A percentile compares a stretch with the other conserved stretches of the same genome.
These are phyloP conservation scores for Akanthomyces uredinophilus DNA, from an alignment of 2,329 filamentous ascomycete species.

Conservation along the genomic window DNA sequence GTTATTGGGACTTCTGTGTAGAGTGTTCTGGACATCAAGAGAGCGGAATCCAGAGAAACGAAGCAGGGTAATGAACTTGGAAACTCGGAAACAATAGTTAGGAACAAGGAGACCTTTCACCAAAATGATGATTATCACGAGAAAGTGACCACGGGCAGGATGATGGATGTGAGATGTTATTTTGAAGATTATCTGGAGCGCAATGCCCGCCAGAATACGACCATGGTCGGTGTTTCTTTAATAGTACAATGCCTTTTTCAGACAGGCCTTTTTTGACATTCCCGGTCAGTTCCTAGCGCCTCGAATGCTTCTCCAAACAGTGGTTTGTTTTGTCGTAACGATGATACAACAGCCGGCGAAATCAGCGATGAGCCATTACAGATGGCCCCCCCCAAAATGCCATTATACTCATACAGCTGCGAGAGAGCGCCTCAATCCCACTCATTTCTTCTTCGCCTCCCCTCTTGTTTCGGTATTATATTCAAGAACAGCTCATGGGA, in stretches of 20 bases:
- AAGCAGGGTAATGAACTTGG: background rate
- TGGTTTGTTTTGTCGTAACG: background rate
- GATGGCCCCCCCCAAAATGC: background rate
- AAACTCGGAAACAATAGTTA: background rate
- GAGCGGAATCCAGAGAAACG: background rate
- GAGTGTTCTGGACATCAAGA: background rate
- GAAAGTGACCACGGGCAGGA: background rate
- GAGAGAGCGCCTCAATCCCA: background rate
- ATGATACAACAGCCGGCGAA: background rate
- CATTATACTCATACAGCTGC: background rate
- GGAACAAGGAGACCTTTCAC: background rate
- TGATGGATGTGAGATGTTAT: background rate
- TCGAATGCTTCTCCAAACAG: background rate
- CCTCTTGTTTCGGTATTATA: background rate
- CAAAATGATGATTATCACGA: background rate
- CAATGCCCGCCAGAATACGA: background rate
- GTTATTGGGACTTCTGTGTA: background rate
- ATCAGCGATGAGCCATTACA: background rate
- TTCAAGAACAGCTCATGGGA: background rate
- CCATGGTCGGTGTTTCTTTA: background rate
- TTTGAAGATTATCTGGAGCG: background rate
- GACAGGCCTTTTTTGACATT: background rate
- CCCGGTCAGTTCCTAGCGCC: background rate
- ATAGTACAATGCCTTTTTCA: constrained; percentile 3
- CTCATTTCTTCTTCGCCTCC: constrained; percentile 13